Base-by-base conservation (phyloP, 176 grass and related monocot species). In the Triticum timopheevii region DNA sequence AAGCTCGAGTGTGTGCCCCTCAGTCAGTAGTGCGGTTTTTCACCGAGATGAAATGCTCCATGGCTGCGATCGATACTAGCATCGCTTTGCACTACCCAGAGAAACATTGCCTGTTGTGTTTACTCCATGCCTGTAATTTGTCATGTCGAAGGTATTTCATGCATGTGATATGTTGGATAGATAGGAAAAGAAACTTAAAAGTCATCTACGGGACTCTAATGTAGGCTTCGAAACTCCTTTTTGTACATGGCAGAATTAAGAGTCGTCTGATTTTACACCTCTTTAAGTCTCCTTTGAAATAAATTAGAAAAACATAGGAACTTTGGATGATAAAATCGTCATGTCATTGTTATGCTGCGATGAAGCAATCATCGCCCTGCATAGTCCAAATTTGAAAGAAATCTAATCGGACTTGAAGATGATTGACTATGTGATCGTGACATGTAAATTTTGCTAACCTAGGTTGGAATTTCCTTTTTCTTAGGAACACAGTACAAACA, bases 1-100 rank as follows among this genome's bases (percentile, higher is more conserved):
- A 92, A 96, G 85, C 94, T 98, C 3, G 97, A 96, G 63, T 98
- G 94, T 1, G 92, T 98, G 35, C 94, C 92, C 23, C 94, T 98
- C 67, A 98, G 90, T 66, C 97, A 98, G 87, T 98, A 90, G 88
- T 33, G 82, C 5, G 22, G n/a, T n/a, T 20, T 25, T 20, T 72
- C 13, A 2, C 30, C 70, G 79, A 66, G 23, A 77, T 82, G 72
- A 56, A 81, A 66, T 69, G 69, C 15, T 81, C 34, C 67, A 31
- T 75, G 30, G 33, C 28, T 75, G 73, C 0, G 44, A 28, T 62
- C 28, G 62, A n/a, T 12, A 16, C 47, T 13, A 39, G 56, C 49
- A 59, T 20, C 67, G 17, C 33, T 45, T 49, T 77, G 70, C 73
- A 78, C 25, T n/a, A 17, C 27, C 11, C 17, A 39, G 65, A 82